phyloP scores from a whole-genome alignment of 768 basidiomycete genomes.

The Lyophyllum semitale region DNA sequence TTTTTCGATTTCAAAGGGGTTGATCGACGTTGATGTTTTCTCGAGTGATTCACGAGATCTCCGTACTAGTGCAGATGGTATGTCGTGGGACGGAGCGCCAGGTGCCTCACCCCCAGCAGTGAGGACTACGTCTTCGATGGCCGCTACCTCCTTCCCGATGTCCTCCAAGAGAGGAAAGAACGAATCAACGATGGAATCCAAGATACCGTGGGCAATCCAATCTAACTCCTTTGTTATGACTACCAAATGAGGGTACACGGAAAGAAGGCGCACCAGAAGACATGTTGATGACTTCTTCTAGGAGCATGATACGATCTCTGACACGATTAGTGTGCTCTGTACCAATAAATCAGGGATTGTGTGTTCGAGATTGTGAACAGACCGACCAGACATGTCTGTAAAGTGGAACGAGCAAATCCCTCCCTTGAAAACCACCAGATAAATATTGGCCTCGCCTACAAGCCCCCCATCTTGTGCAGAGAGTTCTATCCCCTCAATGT shows the following conservation, averaged over 20 bases:
- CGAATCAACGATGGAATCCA: slow-evolving; percentile 93
- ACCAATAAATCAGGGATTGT: not conserved
- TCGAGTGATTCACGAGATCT: not conserved
- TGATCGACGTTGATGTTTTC: not conserved
- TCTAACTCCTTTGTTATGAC: slow-evolving; percentile 45
- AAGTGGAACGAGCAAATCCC: slow-evolving; percentile 94
- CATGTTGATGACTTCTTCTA: slow-evolving; percentile 65
- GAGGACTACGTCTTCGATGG: slow-evolving; percentile 74
- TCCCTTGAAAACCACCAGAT: slow-evolving; percentile 85
- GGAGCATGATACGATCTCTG: slow-evolving; percentile 63
- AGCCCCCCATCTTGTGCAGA: slow-evolving; percentile 38
- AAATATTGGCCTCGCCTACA: slow-evolving; percentile 81
- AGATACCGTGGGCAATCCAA: slow-evolving; percentile 91
- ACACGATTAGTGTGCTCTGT: slow-evolving; percentile 79
- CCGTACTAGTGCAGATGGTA: not conserved
- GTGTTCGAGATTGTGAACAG: not conserved
- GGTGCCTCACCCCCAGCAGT: slow-evolving; percentile 16
- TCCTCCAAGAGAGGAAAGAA: slow-evolving; percentile 85
- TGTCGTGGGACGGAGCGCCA: not conserved
- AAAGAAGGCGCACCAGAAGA: slow-evolving; percentile 59
- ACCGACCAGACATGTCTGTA: slow-evolving; percentile 71
- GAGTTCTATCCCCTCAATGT: slow-evolving; percentile 18
- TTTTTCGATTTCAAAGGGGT: slow-evolving; percentile 13
- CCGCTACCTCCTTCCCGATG: slow-evolving; percentile 79
- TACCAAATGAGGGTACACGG: not conserved